These are phyloP conservation scores for Pleurotus giganteus DNA, from an alignment of 768 basidiomycete species.

Conservation along the genomic window DNA sequence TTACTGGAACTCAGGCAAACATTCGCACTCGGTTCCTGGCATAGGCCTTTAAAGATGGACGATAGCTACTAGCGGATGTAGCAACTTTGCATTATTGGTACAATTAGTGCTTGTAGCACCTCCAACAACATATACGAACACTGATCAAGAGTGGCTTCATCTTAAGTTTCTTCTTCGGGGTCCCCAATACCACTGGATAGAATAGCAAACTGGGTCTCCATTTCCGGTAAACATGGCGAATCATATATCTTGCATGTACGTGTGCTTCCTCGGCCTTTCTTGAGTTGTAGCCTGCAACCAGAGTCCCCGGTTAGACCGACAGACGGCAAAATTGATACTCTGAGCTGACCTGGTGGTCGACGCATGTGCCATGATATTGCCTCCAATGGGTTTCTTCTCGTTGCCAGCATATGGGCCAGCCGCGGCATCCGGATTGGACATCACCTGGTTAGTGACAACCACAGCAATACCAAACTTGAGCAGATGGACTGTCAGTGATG, in stretches of 20 bases:
- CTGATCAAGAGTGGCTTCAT: no score
- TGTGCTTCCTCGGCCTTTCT: constrained; percentile 89
- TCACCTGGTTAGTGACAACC: constrained; percentile 97
- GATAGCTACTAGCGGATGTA: constrained; percentile 31
- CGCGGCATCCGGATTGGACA: constrained; percentile 96
- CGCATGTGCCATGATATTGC: constrained; percentile 99
- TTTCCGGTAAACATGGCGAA: constrained; percentile 95
- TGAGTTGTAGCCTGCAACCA: constrained; percentile 70
- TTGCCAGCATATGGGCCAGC: constrained; percentile 86
- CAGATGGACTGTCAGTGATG: constrained; percentile 15
- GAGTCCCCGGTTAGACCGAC: constrained; percentile 8
- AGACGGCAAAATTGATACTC: constrained; percentile 4
- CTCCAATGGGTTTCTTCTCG: constrained; percentile 98
- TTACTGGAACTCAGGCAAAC: constrained; percentile 79
- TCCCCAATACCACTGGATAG: constrained; percentile 89
- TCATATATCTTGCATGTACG: constrained; percentile 97
- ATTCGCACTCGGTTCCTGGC: constrained; percentile 87
- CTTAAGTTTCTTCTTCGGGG: constrained; percentile 82
- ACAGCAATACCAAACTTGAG: constrained; percentile 94
- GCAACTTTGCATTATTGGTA: constrained; percentile 20
- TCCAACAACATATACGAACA: no score
- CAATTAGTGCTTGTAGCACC: no score
- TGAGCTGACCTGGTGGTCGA: constrained; percentile 86
- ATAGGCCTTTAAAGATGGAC: constrained; percentile 29
- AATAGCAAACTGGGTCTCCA: constrained; percentile 94